Evolutionary conservation across 495 filamentous ascomycete genomes (phyloP).

Genomic region (Oidiodendron maius): DNA sequence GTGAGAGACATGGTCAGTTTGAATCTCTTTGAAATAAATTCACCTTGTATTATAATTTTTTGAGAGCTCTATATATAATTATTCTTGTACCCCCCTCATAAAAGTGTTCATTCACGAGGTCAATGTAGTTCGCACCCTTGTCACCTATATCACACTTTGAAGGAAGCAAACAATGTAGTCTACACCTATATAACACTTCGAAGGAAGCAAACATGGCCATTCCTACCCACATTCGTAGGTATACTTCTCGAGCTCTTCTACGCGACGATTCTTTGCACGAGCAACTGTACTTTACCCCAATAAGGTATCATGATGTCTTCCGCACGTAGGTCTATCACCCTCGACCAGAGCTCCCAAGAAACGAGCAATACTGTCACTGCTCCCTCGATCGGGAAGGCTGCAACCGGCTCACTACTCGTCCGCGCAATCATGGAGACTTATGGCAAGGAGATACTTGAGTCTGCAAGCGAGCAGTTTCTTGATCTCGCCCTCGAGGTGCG

Average conservation of each 20-base stretch:
- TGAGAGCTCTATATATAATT: too few relatives aligned
- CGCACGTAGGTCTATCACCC: constrained; percentile 1
- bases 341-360: neutral
- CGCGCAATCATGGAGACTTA: constrained; percentile 2
- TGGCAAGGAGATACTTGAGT: constrained; percentile 5
- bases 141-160: too few relatives aligned
- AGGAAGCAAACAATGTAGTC: too few relatives aligned
- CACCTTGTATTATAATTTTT: too few relatives aligned
- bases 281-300: constrained; percentile 1
- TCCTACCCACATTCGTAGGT: neutral
- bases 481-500: constrained; percentile 39
- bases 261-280: constrained; percentile 1
- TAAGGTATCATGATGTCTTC: constrained; percentile 1
- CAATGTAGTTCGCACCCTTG: neutral
- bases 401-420: neutral
- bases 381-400: constrained; percentile 1
- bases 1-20: too few relatives aligned
- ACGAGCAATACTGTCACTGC: neutral
- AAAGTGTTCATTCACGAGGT: neutral
- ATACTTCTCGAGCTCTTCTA: neutral
- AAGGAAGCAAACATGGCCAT: constrained; percentile 4
- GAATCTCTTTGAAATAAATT: too few relatives aligned
- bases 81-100: neutral
- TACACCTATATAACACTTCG: neutral
- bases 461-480: constrained; percentile 26